Percentiles rank a stretch among this genome's conserved stretches.
Conservation (phyloP, 169 alveolate genomes). For the Cyclospora cayetanensis region DNA sequence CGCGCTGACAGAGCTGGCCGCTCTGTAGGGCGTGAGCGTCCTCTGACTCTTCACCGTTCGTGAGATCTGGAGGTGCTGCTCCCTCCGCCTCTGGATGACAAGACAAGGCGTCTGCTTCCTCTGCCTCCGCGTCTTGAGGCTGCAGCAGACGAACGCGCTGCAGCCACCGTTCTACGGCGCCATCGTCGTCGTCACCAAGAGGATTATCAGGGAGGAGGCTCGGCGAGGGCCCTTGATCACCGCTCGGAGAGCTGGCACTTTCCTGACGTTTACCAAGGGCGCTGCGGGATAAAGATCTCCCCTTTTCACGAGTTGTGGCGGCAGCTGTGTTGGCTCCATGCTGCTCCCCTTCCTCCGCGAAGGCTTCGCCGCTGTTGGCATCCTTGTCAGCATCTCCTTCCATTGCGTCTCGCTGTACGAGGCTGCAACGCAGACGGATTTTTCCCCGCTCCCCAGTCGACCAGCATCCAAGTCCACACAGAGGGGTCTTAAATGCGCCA, state of each 20-base stretch:
- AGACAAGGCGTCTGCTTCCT: not conserved
- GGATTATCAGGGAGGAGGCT: constrained; percentile 22
- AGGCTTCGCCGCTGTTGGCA: not conserved
- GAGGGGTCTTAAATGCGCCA: no score
- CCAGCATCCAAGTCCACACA: no score
- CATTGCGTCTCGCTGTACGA: constrained; percentile 58
- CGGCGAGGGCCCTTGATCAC: not conserved
- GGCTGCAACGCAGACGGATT: no score
- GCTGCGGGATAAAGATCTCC: constrained; percentile 18
- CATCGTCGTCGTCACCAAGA: constrained; percentile 16
- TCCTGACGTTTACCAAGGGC: not conserved
- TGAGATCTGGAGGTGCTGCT: not conserved
- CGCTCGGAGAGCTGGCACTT: not conserved
- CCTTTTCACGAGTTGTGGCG: not conserved
- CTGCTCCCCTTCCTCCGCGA: not conserved
- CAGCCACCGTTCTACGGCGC: constrained; percentile 64
- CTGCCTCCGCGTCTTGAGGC: not conserved
- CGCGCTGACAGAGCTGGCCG: constrained; percentile 45
- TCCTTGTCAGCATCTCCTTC: constrained; percentile 31
- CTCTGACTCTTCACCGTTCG: not conserved
- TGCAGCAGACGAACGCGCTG: constrained; percentile 57
- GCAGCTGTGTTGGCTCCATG: constrained; percentile 26
- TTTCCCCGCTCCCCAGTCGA: no score
- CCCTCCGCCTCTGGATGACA: not conserved
- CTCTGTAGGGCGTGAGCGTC: constrained; percentile 10